Base-by-base conservation (phyloP, 176 grass and related monocot genomes). In the Carex parvula region DNA sequence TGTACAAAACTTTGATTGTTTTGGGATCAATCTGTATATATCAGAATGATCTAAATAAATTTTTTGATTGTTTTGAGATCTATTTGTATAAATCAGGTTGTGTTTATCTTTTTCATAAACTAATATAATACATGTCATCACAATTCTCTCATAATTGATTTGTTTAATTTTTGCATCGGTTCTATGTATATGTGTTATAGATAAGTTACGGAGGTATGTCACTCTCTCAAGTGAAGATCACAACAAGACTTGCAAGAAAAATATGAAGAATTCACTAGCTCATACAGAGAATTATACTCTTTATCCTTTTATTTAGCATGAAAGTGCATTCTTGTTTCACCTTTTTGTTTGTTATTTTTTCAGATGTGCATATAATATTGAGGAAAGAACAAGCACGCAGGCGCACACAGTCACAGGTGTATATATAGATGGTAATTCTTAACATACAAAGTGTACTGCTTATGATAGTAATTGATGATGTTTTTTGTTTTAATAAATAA, bases 401-500 rank as follows among this genome's bases (percentile, higher is more conserved):
- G 10, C 64, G 6, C 3, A 14, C 65, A 68, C 32, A 68, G 11
- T n/a, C 37, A 41, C 37, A 41, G 16, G 18, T 29, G 2, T 35
- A 35, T 35, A 35, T 33, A 33, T 33, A 33, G 32, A 33, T 33
- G 32, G 32, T 69, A 39, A 39, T 69, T 69, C 15, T 69, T 33
- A 16, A 52, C n/a, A 42, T 69, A 48, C 33, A 12, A 89, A 84
- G 80, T 79, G 70, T 80, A 84, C 60, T 55, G 73, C 11, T 76
- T 22, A 60, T 60, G 16, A 72, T 66, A 57, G 50, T 55, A 74
- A 65, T 63, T 13, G 33, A 30, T 82, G 41, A 73, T 21, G 67
- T 30, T 71, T 85, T 82, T 59, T 84, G 66, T 83, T 88, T 85
- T 85, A 44, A 44, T 61, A 30, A 82, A 29, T 37, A 82, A 42